Evolutionary conservation across 768 basidiomycete genomes (phyloP).

Genomic region (Xerocomus brunneocitrinus): DNA sequence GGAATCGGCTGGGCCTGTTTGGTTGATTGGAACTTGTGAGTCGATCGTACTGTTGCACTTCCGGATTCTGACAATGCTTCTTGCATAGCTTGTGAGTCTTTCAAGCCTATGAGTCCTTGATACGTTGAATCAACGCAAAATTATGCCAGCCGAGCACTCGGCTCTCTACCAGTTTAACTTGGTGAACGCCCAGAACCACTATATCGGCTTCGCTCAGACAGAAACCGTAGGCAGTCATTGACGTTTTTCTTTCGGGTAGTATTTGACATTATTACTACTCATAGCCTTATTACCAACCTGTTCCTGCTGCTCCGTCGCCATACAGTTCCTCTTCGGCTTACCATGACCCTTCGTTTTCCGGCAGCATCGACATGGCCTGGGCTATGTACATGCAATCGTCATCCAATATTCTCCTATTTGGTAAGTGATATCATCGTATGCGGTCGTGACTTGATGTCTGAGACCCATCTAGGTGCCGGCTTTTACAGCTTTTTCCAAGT

Average conservation of each 20-base stretch:
- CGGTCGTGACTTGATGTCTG: too few species aligned
- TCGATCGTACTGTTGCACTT: background rate
- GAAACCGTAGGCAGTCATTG: conserved; percentile 35
- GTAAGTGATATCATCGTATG: conserved; percentile 11
- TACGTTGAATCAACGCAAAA: background rate
- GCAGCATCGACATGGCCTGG: too few species aligned
- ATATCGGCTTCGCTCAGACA: conserved; percentile 47
- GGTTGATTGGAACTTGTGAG: conserved; percentile 66
- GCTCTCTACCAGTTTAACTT: conserved; percentile 47
- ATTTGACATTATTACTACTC: background rate
- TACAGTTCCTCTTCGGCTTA: too few species aligned
- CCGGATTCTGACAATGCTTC: background rate
- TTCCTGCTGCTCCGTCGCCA: too few species aligned
- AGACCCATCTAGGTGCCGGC: conserved; percentile 32
- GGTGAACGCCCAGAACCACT: conserved; percentile 41
- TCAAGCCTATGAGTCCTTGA: too few species aligned
- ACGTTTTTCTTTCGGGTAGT: background rate
- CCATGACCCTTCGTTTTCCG: too few species aligned
- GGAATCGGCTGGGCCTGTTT: conserved; percentile 71
- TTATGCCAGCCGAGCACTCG: conserved; percentile 39
- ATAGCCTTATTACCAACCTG: conserved; percentile 37
- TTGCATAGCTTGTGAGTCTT: conserved; percentile 19
- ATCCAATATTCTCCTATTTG: conserved; percentile 38
- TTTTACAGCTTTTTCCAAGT: conserved; percentile 45
- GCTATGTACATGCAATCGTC: too few species aligned